Conservation (phyloP, 2,329 filamentous ascomycete species). For the Venturia nashicola region DNA sequence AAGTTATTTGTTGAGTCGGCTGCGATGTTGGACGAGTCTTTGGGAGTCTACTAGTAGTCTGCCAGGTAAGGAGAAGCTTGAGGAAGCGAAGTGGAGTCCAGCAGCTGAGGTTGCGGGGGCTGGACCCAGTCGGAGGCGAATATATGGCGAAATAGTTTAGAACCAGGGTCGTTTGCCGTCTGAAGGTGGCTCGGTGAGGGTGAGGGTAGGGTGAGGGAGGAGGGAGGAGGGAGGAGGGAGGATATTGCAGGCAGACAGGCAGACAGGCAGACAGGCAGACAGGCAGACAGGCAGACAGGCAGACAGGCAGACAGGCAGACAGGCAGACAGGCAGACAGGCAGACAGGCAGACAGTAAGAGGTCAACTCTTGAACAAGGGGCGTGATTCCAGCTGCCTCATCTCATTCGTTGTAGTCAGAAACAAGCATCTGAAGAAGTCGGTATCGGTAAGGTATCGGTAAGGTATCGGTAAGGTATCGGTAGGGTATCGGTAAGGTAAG, state of each 20-base stretch:
- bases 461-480: too few species aligned
- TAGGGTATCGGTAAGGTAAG: too few species aligned
- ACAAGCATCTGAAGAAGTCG: not conserved
- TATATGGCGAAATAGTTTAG: too few species aligned
- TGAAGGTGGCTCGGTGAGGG: not conserved
- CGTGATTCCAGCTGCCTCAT: not conserved
- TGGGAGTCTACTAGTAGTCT: too few species aligned
- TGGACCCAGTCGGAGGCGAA: not conserved
- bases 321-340: too few species aligned
- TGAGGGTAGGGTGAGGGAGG: not conserved
- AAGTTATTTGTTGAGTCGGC: not conserved
- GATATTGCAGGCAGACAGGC: too few species aligned
- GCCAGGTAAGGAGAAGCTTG: not conserved
- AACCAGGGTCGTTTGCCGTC: not conserved
- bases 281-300: too few species aligned
- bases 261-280: too few species aligned
- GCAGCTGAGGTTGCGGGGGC: not conserved
- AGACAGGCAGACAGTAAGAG: too few species aligned
- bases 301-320: too few species aligned
- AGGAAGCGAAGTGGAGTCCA: not conserved
- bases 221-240: too few species aligned
- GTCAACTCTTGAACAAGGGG: not conserved
- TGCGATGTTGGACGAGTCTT: not conserved
- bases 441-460: too few species aligned
- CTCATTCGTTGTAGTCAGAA: not conserved